These are phyloP conservation scores for Yamadazyma mexicana DNA, from an alignment of 1,139 yeast species.

Conservation along the genomic window DNA sequence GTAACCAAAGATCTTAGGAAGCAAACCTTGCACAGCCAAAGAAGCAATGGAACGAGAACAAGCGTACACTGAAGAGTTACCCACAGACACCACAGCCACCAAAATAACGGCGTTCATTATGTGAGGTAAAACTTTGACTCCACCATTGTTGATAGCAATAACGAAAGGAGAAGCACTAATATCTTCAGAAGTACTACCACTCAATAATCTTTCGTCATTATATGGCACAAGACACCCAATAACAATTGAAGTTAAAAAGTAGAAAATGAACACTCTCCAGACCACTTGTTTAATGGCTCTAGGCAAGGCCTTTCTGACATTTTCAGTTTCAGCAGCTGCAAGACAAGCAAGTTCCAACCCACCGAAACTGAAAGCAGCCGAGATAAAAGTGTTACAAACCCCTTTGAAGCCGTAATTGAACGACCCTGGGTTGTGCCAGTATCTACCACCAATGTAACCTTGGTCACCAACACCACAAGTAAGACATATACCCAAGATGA, in stretches of 20 bases:
- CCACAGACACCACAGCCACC: conserved; percentile 52
- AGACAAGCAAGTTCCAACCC: conserved; percentile 63
- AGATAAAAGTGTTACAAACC: conserved; percentile 76
- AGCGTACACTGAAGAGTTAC: conserved; percentile 57
- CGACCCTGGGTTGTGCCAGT: conserved; percentile 48
- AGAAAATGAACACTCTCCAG: conserved; percentile 69
- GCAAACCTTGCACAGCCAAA: conserved; percentile 51
- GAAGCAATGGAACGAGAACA: conserved; percentile 56
- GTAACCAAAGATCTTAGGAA: conserved; percentile 47
- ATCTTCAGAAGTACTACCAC: conserved; percentile 29
- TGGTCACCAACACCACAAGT: conserved; percentile 45
- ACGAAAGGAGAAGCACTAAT: conserved; percentile 44
- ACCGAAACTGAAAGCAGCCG: conserved; percentile 83
- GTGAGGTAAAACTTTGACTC: conserved; percentile 42
- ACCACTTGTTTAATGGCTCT: conserved; percentile 73
- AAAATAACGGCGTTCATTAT: conserved; percentile 57
- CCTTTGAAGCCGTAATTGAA: conserved; percentile 71
- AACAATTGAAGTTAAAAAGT: conserved; percentile 46
- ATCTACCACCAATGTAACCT: conserved; percentile 41
- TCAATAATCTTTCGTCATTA: conserved; percentile 33
- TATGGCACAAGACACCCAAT: conserved; percentile 50
- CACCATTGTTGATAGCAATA: conserved; percentile 40
- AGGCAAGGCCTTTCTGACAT: conserved; percentile 69
- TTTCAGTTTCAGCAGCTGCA: conserved; percentile 81
- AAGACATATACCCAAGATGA: conserved; percentile 34